These are phyloP conservation scores for Pseudocercospora musae DNA, from an alignment of 2,329 filamentous ascomycete genomes.

Conservation along the genomic window DNA sequence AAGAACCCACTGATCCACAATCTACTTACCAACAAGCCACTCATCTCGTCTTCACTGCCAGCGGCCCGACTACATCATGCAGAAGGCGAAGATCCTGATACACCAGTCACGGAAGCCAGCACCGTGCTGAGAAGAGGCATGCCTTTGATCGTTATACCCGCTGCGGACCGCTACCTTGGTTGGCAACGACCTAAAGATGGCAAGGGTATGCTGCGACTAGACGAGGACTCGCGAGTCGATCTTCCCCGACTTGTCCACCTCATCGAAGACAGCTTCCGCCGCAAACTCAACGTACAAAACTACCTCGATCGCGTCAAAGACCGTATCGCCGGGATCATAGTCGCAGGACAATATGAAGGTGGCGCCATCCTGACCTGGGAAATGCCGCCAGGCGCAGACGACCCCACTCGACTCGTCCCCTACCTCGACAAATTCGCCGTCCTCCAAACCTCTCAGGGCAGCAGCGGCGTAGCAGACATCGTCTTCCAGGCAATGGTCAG, in stretches of 20 bases:
- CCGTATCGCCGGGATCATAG: conserved; percentile 84
- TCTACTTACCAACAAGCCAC: conserved; percentile 88
- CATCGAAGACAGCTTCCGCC: conserved; percentile 89
- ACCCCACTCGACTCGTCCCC: conserved; percentile 67
- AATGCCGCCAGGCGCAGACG: conserved; percentile 52
- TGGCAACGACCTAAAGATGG: conserved; percentile 67
- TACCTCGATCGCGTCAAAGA: conserved; percentile 79
- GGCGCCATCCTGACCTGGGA: conserved; percentile 96
- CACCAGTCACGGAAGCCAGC: conserved; percentile 43
- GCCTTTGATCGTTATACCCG: conserved; percentile 78
- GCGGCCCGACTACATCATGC: conserved; percentile 52
- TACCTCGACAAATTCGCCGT: conserved; percentile 99
- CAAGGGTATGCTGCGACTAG: conserved; percentile 63
- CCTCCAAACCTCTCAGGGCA: conserved; percentile 80
- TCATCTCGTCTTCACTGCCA: conserved; percentile 87
- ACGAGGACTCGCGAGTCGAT: conserved; percentile 73
- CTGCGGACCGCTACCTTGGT: conserved; percentile 56
- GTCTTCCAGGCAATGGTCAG: conserved; percentile 95
- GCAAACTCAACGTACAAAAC: conserved; percentile 76
- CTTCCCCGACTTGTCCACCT: conserved; percentile 76
- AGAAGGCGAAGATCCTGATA: conserved; percentile 25
- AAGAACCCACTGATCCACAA: conserved; percentile 93
- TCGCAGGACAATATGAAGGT: conserved; percentile 95
- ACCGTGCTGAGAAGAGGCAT: conserved; percentile 91
- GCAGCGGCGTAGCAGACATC: conserved; percentile 81